A percentile compares a stretch with the other conserved stretches of the same genome.
Conservation (phyloP, 2,329 filamentous ascomycete genomes). For the Colletotrichum sp. region DNA sequence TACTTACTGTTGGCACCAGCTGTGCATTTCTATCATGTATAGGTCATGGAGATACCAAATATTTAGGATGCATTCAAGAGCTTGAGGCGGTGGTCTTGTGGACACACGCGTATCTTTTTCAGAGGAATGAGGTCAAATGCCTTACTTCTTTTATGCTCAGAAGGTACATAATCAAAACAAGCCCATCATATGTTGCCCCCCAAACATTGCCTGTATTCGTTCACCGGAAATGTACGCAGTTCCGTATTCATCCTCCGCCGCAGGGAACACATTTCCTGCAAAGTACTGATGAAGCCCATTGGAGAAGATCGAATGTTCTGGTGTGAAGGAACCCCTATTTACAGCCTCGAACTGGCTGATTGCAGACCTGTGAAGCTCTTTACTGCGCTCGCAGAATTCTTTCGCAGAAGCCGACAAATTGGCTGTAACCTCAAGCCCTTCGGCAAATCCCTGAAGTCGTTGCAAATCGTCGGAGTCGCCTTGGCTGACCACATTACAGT, state of each 20-base stretch:
- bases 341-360: neutral
- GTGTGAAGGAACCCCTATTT: neutral
- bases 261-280: neutral
- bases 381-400: neutral
- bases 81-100: neutral
- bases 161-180: neutral
- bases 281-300: neutral
- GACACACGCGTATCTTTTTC: neutral
- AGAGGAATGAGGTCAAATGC: neutral
- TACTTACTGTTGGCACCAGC: rapidly evolving
- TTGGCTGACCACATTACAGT: neutral
- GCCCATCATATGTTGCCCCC: neutral
- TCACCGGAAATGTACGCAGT: neutral
- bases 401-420: neutral
- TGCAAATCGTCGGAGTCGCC: neutral
- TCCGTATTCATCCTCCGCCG: neutral
- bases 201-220: neutral
- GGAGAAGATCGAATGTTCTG: neutral
- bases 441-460: neutral
- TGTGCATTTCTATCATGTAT: rapidly evolving
- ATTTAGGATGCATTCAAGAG: neutral
- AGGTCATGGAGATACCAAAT: neutral
- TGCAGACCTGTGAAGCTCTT: neutral
- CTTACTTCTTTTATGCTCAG: neutral
- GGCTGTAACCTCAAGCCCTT: neutral